A percentile compares a stretch with the other conserved stretches of the same genome.
phyloP scores from a whole-genome alignment of 2,329 filamentous ascomycete genomes.

The Simplicillium sp. region DNA sequence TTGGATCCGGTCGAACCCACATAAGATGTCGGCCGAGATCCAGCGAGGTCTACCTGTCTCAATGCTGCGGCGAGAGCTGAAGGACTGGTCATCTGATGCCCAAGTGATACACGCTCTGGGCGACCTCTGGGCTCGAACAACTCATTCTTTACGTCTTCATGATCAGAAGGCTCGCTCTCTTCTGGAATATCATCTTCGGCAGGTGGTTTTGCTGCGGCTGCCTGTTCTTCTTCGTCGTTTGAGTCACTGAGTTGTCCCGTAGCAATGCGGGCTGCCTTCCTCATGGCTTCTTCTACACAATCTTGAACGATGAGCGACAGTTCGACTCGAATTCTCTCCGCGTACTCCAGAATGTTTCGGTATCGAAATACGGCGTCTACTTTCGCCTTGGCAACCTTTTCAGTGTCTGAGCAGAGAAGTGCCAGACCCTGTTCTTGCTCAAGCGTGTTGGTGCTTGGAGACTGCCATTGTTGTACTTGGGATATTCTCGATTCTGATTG shows the following conservation, averaged over 20 bases:
- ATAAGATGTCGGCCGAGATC: constrained; percentile 40
- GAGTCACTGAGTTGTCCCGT: constrained; percentile 79
- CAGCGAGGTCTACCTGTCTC: constrained; percentile 24
- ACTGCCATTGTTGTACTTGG: constrained; percentile 94
- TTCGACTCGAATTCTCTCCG: constrained; percentile 88
- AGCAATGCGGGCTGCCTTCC: constrained; percentile 81
- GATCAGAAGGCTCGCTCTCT: constrained; percentile 18
- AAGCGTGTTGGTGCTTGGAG: constrained; percentile 78
- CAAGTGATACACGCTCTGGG: constrained; percentile 39
- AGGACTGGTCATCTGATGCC: constrained; percentile 22
- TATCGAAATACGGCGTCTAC: constrained; percentile 90
- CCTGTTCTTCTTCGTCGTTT: constrained; percentile 47
- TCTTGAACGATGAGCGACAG: constrained; percentile 90
- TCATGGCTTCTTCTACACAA: constrained; percentile 86
- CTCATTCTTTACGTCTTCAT: constrained; percentile 13
- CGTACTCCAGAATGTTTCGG: constrained; percentile 87
- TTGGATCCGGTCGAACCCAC: constrained; percentile 73
- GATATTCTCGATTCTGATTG: constrained; percentile 92
- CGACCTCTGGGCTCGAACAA: constrained; percentile 6
- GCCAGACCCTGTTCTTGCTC: constrained; percentile 91
- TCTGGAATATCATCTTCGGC: constrained; percentile 7
- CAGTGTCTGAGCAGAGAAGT: constrained; percentile 81
- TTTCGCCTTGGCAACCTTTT: constrained; percentile 74
- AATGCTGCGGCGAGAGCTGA: constrained; percentile 49
- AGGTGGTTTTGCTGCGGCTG: constrained; percentile 15